Base-by-base conservation (phyloP, 345 rosid species). In the Garcia nutans region DNA sequence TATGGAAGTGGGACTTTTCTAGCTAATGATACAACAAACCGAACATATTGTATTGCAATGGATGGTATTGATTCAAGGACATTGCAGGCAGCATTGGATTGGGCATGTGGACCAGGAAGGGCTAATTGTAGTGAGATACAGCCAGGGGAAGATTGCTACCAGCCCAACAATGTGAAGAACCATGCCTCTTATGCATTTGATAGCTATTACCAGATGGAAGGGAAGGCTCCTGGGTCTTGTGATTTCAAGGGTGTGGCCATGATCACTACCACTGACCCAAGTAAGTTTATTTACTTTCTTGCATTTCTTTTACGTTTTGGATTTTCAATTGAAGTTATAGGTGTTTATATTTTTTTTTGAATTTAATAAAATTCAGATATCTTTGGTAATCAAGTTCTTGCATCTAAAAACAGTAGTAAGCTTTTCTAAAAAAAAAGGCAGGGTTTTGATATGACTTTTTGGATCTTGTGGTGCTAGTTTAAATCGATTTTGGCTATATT, bases 61-160 rank as follows among this genome's bases (percentile, higher is more conserved):
- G 99, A 93, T 57, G 87, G 82, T 59, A 84, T 89, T 13, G 98
- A 96, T 79, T 66, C 75, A 11, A 92, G 77, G 87, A 88, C 90
- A 15, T 83, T 96, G 85, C 99, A 93, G 67, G 88, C 98, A 2
- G 98, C 99, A 0, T 85, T 93, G 85, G 99, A 96, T 71, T 93
- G 99, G 99, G 97, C 97, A 42, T 96, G 98, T 80, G 99, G 99
- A 37, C 95, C 97, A 0, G 97, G 99, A 76, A 85, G 83, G 78
- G 89, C 98, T 13, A 89, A 96, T 76, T 96, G 99, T 77, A 89
- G 96, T 16, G 98, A 88, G 87, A 83, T 93, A 80, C 98, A 96
- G 85, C 97, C 98, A 2, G 99, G 98, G 62, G 92, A 93, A 84
- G 78, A 63, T 75, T 96, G 99, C 80, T 96, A 89, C 72, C 91